Evolutionary conservation across 2,329 filamentous ascomycete genomes (phyloP).

Genomic region (Aspergillus fijiensis): DNA sequence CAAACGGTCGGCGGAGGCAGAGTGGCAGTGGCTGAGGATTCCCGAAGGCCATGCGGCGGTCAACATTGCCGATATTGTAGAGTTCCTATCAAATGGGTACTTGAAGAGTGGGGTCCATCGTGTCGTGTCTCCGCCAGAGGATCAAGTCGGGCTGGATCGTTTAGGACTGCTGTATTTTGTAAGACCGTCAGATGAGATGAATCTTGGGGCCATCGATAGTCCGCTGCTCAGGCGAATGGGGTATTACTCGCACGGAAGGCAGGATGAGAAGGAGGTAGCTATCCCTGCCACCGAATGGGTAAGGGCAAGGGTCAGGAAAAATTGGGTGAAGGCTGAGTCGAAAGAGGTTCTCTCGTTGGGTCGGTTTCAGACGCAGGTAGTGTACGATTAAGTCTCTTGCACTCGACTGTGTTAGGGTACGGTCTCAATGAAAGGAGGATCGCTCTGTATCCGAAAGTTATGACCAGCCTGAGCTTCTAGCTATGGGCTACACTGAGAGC

Average conservation of each 20-base stretch:
- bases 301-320: conserved; percentile 35
- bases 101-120: conserved; percentile 50
- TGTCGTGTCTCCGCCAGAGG: conserved; percentile 47
- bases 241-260: conserved; percentile 6
- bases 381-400: conserved; percentile 6
- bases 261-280: conserved; percentile 13
- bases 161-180: conserved; percentile 47
- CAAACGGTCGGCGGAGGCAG: conserved; percentile 42
- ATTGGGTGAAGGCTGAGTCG: conserved; percentile 18
- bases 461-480: too few relatives aligned
- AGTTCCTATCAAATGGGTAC: conserved; percentile 50
- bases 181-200: conserved; percentile 37
- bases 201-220: conserved; percentile 31
- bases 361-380: conserved; percentile 7
- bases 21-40: conserved; percentile 53
- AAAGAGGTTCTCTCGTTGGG: conserved; percentile 10
- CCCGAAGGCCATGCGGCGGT: conserved; percentile 51
- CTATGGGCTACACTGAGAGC: too few relatives aligned
- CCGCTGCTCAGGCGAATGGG: conserved; percentile 36
- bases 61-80: conserved; percentile 52
- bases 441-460: too few relatives aligned
- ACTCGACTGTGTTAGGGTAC: not conserved
- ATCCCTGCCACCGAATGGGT: conserved; percentile 21
- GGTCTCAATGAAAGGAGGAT: too few relatives aligned
- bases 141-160: conserved; percentile 43